Evolutionary conservation across 106 monocot genomes (phyloP).

Genomic region (Ottelia alismoides): DNA sequence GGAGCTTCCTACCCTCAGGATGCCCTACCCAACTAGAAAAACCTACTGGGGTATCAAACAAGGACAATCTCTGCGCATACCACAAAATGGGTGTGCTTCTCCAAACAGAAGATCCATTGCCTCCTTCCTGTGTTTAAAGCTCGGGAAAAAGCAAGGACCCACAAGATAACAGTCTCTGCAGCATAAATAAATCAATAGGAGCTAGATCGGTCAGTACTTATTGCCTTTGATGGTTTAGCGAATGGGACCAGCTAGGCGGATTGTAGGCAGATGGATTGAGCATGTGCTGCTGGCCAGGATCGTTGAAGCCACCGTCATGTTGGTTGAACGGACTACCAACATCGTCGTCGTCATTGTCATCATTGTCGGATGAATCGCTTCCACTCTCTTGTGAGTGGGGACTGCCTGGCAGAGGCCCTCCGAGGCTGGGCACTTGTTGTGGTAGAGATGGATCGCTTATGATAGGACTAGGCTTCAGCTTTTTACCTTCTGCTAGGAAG

Average conservation of each 20-base stretch:
- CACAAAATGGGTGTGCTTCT: too few relatives aligned
- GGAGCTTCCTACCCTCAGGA: too few relatives aligned
- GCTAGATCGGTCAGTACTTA: too few relatives aligned
- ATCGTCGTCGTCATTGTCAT: slow-evolving; percentile 26
- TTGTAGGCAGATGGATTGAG: neutral
- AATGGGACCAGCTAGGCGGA: neutral
- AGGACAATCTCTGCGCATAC: too few relatives aligned
- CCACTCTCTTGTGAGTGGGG: slow-evolving; percentile 45
- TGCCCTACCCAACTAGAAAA: too few relatives aligned
- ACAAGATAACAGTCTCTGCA: too few relatives aligned
- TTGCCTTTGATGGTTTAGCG: neutral
- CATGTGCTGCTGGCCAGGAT: neutral
- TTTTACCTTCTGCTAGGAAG: slow-evolving; percentile 65
- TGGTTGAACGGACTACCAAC: neutral
- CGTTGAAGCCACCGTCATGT: neutral
- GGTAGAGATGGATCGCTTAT: slow-evolving; percentile 23
- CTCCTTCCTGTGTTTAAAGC: too few relatives aligned
- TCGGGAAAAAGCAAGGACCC: too few relatives aligned
- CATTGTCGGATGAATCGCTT: slow-evolving; percentile 52
- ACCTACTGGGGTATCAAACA: too few relatives aligned
- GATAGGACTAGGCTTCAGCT: slow-evolving; percentile 29
- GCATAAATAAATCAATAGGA: too few relatives aligned
- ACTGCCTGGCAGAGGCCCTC: slow-evolving; percentile 19
- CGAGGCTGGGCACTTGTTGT: slow-evolving; percentile 33
- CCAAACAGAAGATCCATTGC: too few relatives aligned